A percentile compares a stretch with the other conserved stretches of the same genome.
phyloP scores from a whole-genome alignment of 352 stramenopile species.

The Bremia lactucae region DNA sequence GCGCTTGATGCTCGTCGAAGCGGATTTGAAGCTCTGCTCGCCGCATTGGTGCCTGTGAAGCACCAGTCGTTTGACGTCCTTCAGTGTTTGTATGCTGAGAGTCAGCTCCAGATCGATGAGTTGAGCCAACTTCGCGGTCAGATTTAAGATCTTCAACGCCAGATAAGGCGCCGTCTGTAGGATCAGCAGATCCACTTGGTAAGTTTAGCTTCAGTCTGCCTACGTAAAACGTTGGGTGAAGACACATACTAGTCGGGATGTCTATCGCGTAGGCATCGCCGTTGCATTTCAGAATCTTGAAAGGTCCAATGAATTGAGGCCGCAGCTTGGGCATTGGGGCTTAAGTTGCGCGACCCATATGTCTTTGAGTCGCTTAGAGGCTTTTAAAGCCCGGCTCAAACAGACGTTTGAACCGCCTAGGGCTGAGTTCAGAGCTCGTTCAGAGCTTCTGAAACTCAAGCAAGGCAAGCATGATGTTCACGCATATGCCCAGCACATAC shows the following conservation, averaged over 20 bases:
- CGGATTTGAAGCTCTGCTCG: no score
- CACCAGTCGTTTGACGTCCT: neutral
- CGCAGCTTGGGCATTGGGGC: no score
- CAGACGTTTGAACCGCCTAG: no score
- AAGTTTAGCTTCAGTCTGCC: neutral
- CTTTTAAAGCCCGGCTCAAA: no score
- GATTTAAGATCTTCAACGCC: neutral
- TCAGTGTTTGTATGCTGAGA: neutral
- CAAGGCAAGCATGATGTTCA: no score
- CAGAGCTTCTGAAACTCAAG: no score
- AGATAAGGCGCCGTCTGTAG: neutral
- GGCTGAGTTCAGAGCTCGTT: no score
- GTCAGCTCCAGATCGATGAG: neutral
- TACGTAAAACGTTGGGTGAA: neutral
- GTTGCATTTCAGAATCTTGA: neutral
- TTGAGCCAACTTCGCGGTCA: neutral
- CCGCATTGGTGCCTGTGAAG: no score
- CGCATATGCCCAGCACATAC: no score
- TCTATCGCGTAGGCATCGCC: neutral
- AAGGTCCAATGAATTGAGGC: conserved; percentile 5
- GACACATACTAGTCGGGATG: neutral
- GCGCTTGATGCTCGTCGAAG: no score
- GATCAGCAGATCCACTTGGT: neutral
- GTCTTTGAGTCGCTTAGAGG: no score
- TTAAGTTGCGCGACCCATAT: no score